These are phyloP conservation scores for Sclerotinia minor DNA, from an alignment of 2,329 filamentous ascomycete genomes.

Conservation along the genomic window DNA sequence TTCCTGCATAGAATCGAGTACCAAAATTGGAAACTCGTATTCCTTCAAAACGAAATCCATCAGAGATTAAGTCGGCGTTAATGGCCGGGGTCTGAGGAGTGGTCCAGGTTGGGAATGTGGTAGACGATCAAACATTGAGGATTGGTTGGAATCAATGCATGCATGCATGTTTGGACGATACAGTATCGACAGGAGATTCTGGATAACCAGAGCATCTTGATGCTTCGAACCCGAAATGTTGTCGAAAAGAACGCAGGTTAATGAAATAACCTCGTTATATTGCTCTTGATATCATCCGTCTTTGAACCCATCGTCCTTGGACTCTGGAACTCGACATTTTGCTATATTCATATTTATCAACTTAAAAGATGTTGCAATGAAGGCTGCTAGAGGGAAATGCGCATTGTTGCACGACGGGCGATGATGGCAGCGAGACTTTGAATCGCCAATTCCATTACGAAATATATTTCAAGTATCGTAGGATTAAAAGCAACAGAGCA, in stretches of 20 bases:
- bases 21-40: background rate
- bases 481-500: background rate
- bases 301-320: background rate
- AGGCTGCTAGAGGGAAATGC: too few relatives aligned
- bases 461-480: background rate
- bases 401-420: background rate
- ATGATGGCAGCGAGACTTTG: background rate
- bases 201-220: background rate
- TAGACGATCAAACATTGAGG: background rate
- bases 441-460: background rate
- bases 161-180: background rate
- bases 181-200: background rate
- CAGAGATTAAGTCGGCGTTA: background rate
- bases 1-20: background rate
- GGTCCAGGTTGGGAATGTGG: background rate
- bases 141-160: background rate
- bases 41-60: background rate
- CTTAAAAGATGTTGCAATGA: background rate
- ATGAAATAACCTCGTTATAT: background rate
- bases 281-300: background rate
- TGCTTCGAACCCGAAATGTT: background rate
- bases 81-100: background rate
- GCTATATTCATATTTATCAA: background rate
- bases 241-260: background rate
- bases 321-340: background rate